Evolutionary conservation across 352 stramenopile genomes (phyloP).

Genomic region (Phytophthora fragariaefolia): DNA sequence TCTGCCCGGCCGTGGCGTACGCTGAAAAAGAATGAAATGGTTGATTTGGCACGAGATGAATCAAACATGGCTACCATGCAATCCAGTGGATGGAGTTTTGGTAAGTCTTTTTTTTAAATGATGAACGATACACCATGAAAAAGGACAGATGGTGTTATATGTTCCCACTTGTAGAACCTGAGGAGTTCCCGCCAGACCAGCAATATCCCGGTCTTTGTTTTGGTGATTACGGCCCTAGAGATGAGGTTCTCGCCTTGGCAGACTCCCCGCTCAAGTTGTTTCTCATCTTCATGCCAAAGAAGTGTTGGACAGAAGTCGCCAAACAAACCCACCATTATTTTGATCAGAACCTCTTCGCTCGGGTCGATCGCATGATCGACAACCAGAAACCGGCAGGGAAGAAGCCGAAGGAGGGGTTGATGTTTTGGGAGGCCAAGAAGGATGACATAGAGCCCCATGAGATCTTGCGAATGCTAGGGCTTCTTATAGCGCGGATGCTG

Average conservation of each 20-base stretch:
- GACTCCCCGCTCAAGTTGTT: not conserved
- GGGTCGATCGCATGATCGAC: not conserved
- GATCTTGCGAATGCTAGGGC: not conserved
- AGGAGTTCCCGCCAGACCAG: not conserved
- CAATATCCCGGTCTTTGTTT: not conserved
- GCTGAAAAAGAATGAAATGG: too few relatives aligned
- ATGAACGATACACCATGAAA: not conserved
- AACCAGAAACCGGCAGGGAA: slow-evolving; percentile 4
- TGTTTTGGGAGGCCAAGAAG: slow-evolving; percentile 1
- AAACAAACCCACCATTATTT: not conserved
- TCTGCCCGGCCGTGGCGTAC: too few relatives aligned
- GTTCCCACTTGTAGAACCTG: not conserved
- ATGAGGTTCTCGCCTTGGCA: not conserved
- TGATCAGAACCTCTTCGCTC: not conserved
- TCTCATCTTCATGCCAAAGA: not conserved
- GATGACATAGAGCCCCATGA: slow-evolving; percentile 1
- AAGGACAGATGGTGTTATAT: not conserved
- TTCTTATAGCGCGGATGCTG: slow-evolving; percentile 3
- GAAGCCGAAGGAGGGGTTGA: not conserved
- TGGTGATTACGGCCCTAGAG: not conserved
- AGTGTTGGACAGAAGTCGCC: not conserved
- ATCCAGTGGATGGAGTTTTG: not conserved
- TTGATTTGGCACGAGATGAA: not conserved
- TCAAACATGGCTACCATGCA: not conserved
- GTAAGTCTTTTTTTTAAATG: not conserved